Base-by-base conservation (phyloP, 129 eudicot species). In the Oenanthe sinensis region DNA sequence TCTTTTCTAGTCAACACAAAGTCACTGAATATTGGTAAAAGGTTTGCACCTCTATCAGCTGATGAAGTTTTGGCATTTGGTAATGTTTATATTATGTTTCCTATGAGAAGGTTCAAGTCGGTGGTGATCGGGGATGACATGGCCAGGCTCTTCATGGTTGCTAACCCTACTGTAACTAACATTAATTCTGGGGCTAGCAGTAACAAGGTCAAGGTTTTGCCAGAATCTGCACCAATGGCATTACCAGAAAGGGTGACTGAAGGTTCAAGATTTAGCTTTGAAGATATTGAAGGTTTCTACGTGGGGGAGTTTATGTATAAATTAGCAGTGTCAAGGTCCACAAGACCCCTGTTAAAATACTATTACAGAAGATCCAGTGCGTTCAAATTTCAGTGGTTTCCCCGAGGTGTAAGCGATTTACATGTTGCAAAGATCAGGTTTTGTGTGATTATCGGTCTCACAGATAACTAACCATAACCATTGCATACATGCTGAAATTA, bases 31-130 rank as follows among this genome's bases (percentile, higher is more conserved):
- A 82, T 86, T 77, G 93, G 93, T 28, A 63, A 80, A 15, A 77
- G 97, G 16, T 89, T 94, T 73, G 80, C 92, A 4, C 87, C 96
- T 54, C 88, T 94, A 5, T 65, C 87, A 3, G 97, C 98, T 19
- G 97, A 94, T 50, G 90, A 90, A 49, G 93, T 90, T 28, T 74
- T 91, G 79, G 97, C 90, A 43, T 71, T 86, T 2, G 91, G 92
- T 14, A 85, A 86, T 62, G 84, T 91, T 16, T 94, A 94, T 62
- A 77, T 91, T 17, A 83, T 94, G 93, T 82, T 94, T 74, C 91
- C 93, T 16, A 94, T 91, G 96, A 84, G 85, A 77, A 81, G 97
- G 36, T 68, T 86, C 20, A 94, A 90, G 44, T 91, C 98, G 0
- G 71, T 88, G 69, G 82, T 90, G 33, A 91, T 88, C 28, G 90